A percentile compares a stretch with the other conserved stretches of the same genome.
Conservation (phyloP, 108 stramenopile species). For the Pseudonitzschia delicatissima region DNA sequence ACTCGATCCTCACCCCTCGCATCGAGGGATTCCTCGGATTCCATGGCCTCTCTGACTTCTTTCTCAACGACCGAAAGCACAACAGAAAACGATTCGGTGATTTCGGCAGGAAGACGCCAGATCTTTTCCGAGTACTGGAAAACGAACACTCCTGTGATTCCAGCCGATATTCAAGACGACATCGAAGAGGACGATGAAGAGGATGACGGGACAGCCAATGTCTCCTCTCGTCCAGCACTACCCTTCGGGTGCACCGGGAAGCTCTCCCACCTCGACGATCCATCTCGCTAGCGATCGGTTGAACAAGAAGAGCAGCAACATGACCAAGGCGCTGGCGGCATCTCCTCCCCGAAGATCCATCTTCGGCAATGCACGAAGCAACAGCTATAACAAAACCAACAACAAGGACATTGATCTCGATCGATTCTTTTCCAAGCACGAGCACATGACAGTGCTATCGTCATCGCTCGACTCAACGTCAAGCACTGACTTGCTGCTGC, state of each 20-base stretch:
- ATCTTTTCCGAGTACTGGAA: constrained; percentile 1
- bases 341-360: constrained; percentile 2
- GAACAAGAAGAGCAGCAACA: too few species aligned
- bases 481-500: not conserved
- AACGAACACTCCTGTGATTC: not conserved
- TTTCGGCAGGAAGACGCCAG: too few species aligned
- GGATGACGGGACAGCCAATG: not conserved
- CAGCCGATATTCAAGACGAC: too few species aligned
- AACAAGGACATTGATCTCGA: constrained; percentile 19
- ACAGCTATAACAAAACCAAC: not conserved
- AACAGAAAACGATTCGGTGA: too few species aligned
- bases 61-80: too few species aligned
- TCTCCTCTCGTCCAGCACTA: not conserved
- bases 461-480: not conserved
- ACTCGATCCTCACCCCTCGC: too few species aligned
- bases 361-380: not conserved
- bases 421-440: not conserved
- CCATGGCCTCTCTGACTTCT: too few species aligned
- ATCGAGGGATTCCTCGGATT: too few species aligned
- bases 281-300: too few species aligned
- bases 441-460: constrained; percentile 6
- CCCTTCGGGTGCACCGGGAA: not conserved
- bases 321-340: not conserved
- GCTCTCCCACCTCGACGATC: not conserved
- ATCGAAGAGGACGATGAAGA: too few species aligned